phyloP scores from a whole-genome alignment of 768 basidiomycete genomes.

The Kwoniella mangroviensis region DNA sequence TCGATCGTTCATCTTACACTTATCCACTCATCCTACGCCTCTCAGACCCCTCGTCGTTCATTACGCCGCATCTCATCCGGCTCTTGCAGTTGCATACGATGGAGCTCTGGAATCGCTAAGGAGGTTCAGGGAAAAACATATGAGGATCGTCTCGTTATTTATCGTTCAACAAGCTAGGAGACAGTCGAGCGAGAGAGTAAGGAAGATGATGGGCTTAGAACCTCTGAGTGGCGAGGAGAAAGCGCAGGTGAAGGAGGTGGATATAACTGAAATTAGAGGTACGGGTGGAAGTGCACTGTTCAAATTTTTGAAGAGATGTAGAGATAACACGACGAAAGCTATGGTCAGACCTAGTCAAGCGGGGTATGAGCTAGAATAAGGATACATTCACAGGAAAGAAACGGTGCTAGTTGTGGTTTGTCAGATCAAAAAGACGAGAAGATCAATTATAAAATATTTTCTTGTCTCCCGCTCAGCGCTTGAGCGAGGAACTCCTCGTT shows the following conservation, averaged over 20 bases:
- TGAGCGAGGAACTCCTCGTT: too few species aligned
- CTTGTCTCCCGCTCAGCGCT: too few species aligned
- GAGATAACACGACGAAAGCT: slow-evolving; percentile 75
- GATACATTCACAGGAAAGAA: too few species aligned
- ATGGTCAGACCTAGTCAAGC: slow-evolving; percentile 43
- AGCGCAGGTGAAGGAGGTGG: slow-evolving; percentile 13
- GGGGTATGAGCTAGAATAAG: slow-evolving; percentile 39
- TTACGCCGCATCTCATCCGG: slow-evolving; percentile 41
- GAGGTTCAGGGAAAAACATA: slow-evolving; percentile 81
- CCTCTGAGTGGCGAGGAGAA: slow-evolving; percentile 24
- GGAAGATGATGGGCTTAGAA: slow-evolving; percentile 36
- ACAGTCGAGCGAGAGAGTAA: slow-evolving; percentile 48
- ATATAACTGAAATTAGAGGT: slow-evolving; percentile 67
- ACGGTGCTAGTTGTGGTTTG: too few species aligned
- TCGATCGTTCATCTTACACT: slow-evolving; percentile 73
- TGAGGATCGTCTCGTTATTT: slow-evolving; percentile 85
- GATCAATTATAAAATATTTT: too few species aligned
- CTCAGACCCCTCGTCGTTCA: slow-evolving; percentile 65
- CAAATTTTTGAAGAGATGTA: slow-evolving; percentile 79
- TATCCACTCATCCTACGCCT: slow-evolving; percentile 69
- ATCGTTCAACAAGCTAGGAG: slow-evolving; percentile 78
- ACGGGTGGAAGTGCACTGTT: slow-evolving; percentile 89
- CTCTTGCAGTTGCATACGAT: slow-evolving; percentile 68
- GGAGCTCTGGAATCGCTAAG: slow-evolving; percentile 77
- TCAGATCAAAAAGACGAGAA: too few species aligned